Conservation (phyloP, 208 protist genomes). For the Trypanosoma platydactyli region DNA sequence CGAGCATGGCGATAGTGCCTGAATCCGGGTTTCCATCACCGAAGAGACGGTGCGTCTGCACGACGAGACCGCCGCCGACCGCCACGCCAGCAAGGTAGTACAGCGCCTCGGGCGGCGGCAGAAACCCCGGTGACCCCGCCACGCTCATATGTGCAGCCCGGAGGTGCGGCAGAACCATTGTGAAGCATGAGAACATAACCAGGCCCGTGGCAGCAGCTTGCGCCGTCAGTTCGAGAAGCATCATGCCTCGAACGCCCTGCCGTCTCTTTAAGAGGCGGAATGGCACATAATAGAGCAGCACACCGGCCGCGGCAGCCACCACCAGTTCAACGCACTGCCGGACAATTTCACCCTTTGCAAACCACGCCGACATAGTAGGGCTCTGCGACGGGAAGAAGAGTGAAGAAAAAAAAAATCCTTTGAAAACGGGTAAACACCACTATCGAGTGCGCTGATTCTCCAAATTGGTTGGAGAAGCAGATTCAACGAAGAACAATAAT, state of each 20-base stretch:
- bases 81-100: conserved; percentile 16
- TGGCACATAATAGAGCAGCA: conserved; percentile 16
- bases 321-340: conserved; percentile 16
- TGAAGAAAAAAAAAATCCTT: conserved; percentile 15
- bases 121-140: too few relatives aligned
- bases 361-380: background rate
- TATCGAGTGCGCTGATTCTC: too few relatives aligned
- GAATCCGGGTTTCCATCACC: background rate
- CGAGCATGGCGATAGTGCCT: conserved; percentile 16
- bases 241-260: background rate
- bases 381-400: background rate
- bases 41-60: background rate
- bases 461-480: too few relatives aligned
- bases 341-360: background rate
- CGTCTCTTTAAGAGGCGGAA: conserved; percentile 2
- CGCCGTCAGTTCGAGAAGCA: conserved; percentile 7
- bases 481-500: too few relatives aligned
- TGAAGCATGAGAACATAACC: conserved; percentile 13
- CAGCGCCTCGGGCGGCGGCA: background rate
- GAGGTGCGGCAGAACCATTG: conserved; percentile 11
- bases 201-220: conserved; percentile 13
- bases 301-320: conserved; percentile 5
- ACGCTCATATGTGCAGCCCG: background rate
- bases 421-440: too few relatives aligned
- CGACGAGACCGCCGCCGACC: conserved; percentile 1